Evolutionary conservation across 2,329 filamentous ascomycete genomes (phyloP).

Genomic region (Penicillium sclerotiorum): DNA sequence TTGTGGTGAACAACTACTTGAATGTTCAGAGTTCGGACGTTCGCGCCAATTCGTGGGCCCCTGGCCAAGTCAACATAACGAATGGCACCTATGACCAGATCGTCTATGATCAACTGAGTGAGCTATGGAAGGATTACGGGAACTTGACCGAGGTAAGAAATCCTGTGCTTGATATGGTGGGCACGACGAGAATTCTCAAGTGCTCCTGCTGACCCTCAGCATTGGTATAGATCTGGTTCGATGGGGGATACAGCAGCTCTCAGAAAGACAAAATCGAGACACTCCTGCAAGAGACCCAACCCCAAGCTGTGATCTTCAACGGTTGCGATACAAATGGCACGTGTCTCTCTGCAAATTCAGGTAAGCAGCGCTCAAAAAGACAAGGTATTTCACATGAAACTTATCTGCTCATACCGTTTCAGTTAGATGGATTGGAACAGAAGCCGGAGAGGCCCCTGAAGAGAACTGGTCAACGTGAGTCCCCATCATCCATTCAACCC

Average conservation of each 20-base stretch:
- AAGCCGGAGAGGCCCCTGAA: slow-evolving; percentile 6
- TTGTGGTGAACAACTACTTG: slow-evolving; percentile 35
- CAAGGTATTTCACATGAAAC: background rate
- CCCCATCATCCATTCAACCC: background rate
- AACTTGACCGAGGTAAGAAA: slow-evolving; percentile 8
- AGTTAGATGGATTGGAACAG: slow-evolving; percentile 11
- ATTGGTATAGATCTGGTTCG: slow-evolving; percentile 8
- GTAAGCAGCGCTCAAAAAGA: background rate
- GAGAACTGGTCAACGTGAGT: slow-evolving; percentile 12
- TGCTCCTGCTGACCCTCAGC: too few relatives aligned
- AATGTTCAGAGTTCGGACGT: slow-evolving; percentile 17
- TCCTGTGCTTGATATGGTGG: too few relatives aligned
- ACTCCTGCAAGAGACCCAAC: slow-evolving; percentile 4
- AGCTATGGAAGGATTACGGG: slow-evolving; percentile 10
- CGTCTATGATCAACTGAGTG: slow-evolving; percentile 10
- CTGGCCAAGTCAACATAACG: slow-evolving; percentile 12
- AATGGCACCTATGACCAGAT: slow-evolving; percentile 14
- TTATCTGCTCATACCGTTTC: background rate
- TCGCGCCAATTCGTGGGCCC: slow-evolving; percentile 7
- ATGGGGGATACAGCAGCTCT: slow-evolving; percentile 9
- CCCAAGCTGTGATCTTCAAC: slow-evolving; percentile 11
- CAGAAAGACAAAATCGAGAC: slow-evolving; percentile 7
- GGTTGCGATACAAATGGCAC: slow-evolving; percentile 8
- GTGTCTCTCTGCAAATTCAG: slow-evolving; percentile 6
- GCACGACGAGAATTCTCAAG: too few relatives aligned